Base-by-base conservation (phyloP, 495 filamentous ascomycete species). In the Cercophora samala region DNA sequence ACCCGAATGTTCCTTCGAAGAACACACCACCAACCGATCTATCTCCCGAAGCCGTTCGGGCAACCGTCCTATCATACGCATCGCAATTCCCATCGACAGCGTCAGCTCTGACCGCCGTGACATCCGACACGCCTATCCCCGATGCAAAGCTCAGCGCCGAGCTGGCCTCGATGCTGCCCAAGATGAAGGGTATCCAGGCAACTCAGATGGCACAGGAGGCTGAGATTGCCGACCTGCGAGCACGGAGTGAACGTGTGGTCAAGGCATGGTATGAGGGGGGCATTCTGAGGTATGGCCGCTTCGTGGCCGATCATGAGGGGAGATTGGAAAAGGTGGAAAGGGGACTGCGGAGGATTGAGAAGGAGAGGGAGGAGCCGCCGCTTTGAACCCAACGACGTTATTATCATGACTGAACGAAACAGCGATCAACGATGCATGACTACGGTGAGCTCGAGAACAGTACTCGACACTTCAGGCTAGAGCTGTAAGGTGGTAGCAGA, bases 181-280 rank as follows among this genome's bases (percentile, higher is more conserved):
- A 90, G 15, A 83, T 97, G 71, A 86, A 88, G 62, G 84, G 81
- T n/a, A 69, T 90, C 5, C 84, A 89, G 69, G 78, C 82, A 23
- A 79, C 80, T 25, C 93, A 97, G 77, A 76, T 85, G 5, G 82
- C 85, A 22, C 93, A 97, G 76, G 86, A 84, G n/a, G 79, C 81
- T 23, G 85, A 90, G 69, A 86, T 97, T 42, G 86, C 88, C 25
- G 87, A 87, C 66, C 75, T 99, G 66, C 76, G 93, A 59, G 81
- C 82, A n/a, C 82, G 90, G 21, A 96, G 87, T 65, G 93, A 93
- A 64, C 75, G 76, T 24, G 78, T 88, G n/a, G 74, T 97, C 64
- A 85, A 92, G 76, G 76, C 84, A 19, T 97, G 93, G 92, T 94
- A 96, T 78, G 87, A 93, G 71, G 76, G 87, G 60, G 84, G 87